Evolutionary conservation across 2,329 filamentous ascomycete genomes (phyloP).

Genomic region (Cladosporium oxysporum): DNA sequence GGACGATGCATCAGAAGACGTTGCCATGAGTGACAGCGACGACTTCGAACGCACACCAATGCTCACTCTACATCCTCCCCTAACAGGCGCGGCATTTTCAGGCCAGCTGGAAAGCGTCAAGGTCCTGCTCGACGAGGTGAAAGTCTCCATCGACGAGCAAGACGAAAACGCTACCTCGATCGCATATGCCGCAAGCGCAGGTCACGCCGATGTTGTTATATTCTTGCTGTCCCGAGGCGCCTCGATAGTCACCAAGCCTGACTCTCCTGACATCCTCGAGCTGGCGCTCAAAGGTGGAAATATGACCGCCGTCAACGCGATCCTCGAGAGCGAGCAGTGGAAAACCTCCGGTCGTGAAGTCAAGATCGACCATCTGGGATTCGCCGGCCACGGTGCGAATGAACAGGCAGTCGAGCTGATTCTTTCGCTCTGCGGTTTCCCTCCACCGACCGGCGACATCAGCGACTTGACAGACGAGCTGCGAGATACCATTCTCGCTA

Average conservation of each 20-base stretch:
- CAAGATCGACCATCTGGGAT: neutral
- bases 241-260: neutral
- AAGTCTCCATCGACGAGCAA: neutral
- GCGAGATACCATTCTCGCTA: neutral
- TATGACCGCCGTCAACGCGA: neutral
- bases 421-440: neutral
- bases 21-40: neutral
- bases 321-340: neutral
- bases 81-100: neutral
- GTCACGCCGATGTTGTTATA: neutral
- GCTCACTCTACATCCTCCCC: neutral
- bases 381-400: neutral
- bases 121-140: neutral
- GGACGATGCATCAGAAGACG: neutral
- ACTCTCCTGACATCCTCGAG: neutral
- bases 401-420: neutral
- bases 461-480: neutral
- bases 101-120: conserved; percentile 10
- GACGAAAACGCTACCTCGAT: neutral
- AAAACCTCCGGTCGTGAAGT: neutral
- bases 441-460: neutral
- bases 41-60: neutral
- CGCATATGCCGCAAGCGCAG: neutral
- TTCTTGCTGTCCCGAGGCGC: neutral
- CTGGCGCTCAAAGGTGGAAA: neutral